Conservation (phyloP, 2,329 filamentous ascomycete species). For the Rutstroemia sp. region DNA sequence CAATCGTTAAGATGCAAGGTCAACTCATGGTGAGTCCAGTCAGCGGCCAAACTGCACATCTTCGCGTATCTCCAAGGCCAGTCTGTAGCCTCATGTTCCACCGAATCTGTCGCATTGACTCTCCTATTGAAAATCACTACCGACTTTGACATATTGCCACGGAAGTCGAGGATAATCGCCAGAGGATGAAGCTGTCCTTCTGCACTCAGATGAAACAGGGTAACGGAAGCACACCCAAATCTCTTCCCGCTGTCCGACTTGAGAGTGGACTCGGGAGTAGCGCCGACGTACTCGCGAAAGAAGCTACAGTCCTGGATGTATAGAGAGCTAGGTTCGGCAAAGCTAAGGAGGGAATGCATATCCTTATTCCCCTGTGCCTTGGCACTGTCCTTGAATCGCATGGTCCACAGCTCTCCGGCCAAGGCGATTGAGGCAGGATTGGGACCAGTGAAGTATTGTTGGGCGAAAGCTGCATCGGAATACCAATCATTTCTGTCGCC, state of each 20-base stretch:
- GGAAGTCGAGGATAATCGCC: slow-evolving; percentile 42
- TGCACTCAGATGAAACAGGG: slow-evolving; percentile 36
- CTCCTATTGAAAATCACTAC: slow-evolving; percentile 43
- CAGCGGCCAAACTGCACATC: slow-evolving; percentile 3
- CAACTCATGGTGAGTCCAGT: slow-evolving; percentile 8
- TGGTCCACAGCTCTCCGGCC: slow-evolving; percentile 16
- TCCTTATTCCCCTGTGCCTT: slow-evolving; percentile 11
- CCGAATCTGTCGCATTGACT: slow-evolving; percentile 28
- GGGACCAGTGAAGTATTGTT: slow-evolving; percentile 35
- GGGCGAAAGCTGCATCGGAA: slow-evolving; percentile 33
- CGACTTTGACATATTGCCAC: slow-evolving; percentile 35
- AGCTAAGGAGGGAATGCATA: slow-evolving; percentile 11
- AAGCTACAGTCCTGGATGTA: slow-evolving; percentile 26
- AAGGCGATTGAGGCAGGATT: slow-evolving; percentile 24
- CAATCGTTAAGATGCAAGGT: slow-evolving; percentile 11
- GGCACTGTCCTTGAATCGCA: slow-evolving; percentile 16
- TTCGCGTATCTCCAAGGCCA: slow-evolving; percentile 38
- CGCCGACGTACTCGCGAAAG: slow-evolving; percentile 15
- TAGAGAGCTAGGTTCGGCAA: slow-evolving; percentile 12
- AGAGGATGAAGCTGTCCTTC: slow-evolving; percentile 41
- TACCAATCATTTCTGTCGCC: slow-evolving; percentile 22
- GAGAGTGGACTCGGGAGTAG: background rate
- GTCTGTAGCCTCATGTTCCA: slow-evolving; percentile 33
- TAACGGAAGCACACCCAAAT: slow-evolving; percentile 33
- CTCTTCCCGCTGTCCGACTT: slow-evolving; percentile 15